phyloP scores from a whole-genome alignment of 202 grass and related monocot genomes.

The Cymbopogon flexuosus region DNA sequence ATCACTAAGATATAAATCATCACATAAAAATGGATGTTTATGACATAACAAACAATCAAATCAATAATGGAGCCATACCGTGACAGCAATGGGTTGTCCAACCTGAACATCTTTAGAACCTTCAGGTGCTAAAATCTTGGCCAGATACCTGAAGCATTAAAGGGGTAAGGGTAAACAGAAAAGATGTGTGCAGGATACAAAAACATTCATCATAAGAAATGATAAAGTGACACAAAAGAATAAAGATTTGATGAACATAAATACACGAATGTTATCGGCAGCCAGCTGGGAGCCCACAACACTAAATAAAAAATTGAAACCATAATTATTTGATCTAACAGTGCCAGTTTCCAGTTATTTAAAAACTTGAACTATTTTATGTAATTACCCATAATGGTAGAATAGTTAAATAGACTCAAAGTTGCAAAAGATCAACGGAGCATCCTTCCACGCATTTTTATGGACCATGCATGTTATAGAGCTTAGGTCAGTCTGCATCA shows the following conservation, averaged over 20 bases:
- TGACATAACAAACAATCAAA: background rate
- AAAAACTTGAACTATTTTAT: background rate
- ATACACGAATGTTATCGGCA: background rate
- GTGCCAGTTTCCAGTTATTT: background rate
- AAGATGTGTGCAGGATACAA: background rate
- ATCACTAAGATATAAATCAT: background rate
- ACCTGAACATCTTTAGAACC: slow-evolving; percentile 95
- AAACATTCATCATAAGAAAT: slow-evolving; percentile 18
- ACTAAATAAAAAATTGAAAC: background rate
- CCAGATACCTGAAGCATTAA: slow-evolving; percentile 69
- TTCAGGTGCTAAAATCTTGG: slow-evolving; percentile 91
- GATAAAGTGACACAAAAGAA: background rate
- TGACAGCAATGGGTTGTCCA: slow-evolving; percentile 79
- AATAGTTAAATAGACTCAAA: slow-evolving; percentile 2
- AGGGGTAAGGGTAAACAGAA: slow-evolving; percentile 11
- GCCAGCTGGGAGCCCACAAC: background rate
- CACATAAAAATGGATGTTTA: slow-evolving; percentile 19
- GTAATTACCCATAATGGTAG: background rate
- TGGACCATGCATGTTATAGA: background rate
- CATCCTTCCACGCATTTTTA: background rate
- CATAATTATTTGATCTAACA: background rate
- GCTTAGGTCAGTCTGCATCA: background rate
- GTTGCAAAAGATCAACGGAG: background rate
- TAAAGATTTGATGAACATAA: slow-evolving; percentile 19
- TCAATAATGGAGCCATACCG: slow-evolving; percentile 53